Evolutionary conservation across 768 basidiomycete genomes (phyloP).

Genomic region (Lactarius deliciosus): DNA sequence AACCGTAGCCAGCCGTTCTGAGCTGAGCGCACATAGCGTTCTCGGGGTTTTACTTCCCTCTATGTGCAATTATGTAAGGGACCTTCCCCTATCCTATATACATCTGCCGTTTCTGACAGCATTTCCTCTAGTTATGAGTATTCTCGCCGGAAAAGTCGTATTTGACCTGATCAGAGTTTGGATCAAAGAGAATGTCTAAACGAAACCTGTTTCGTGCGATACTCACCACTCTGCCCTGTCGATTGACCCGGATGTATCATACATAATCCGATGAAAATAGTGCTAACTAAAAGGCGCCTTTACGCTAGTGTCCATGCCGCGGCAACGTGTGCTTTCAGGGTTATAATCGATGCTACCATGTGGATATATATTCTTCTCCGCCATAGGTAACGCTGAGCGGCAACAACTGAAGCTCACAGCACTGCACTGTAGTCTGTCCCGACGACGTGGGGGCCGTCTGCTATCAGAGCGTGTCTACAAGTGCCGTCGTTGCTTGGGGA

Average conservation of each 20-base stretch:
- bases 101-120: not conserved
- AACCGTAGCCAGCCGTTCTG: not conserved
- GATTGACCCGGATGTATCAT: not conserved
- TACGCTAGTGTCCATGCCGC: not conserved
- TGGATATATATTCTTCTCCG: not conserved
- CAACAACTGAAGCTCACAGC: not conserved
- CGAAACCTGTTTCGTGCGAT: not conserved
- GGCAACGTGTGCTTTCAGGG: not conserved
- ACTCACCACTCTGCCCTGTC: not conserved
- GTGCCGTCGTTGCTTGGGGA: too few relatives aligned
- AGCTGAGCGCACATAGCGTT: not conserved
- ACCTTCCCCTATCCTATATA: not conserved
- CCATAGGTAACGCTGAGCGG: not conserved
- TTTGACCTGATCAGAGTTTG: constrained; percentile 14
- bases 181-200: constrained; percentile 2
- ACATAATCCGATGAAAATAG: not conserved
- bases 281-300: not conserved
- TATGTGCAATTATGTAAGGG: constrained; percentile 2
- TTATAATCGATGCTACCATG: not conserved
- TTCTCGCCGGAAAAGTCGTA: constrained; percentile 16
- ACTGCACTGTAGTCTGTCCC: not conserved
- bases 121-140: not conserved
- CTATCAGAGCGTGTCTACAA: not conserved
- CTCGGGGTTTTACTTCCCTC: not conserved
- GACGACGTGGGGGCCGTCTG: not conserved